These are phyloP conservation scores for Saccharum hybrid DNA, from an alignment of 202 grass and related monocot genomes.

Conservation along the genomic window DNA sequence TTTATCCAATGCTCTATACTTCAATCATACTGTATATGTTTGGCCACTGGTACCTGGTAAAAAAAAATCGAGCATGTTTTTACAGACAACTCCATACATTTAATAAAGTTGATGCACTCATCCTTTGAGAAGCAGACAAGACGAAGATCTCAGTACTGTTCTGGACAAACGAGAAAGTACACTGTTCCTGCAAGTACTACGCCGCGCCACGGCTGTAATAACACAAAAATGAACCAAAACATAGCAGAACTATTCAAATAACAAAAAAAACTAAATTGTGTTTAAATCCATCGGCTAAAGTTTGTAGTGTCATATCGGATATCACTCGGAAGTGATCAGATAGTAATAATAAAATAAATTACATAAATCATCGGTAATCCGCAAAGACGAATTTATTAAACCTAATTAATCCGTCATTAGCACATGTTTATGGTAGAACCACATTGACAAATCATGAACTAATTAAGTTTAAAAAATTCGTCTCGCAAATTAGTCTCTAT, in stretches of 20 bases:
- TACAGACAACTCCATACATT: neutral
- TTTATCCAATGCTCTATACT: neutral
- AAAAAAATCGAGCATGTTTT: neutral
- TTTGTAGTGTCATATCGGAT: too few relatives aligned
- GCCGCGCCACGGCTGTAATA: neutral
- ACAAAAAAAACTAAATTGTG: neutral
- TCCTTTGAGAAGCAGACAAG: constrained; percentile 4
- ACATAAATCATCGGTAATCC: too few relatives aligned
- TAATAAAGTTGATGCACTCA: neutral
- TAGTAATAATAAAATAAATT: too few relatives aligned
- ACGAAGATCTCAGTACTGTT: constrained; percentile 7
- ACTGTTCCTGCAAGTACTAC: constrained; percentile 1
- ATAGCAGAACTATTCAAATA: neutral
- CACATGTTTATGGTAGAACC: too few relatives aligned
- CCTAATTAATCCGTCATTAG: too few relatives aligned
- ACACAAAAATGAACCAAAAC: neutral
- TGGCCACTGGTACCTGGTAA: neutral
- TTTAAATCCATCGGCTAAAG: too few relatives aligned
- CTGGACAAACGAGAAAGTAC: constrained; percentile 27
- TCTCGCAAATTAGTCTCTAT: too few relatives aligned
- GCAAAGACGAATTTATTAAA: too few relatives aligned
- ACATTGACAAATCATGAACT: too few relatives aligned
- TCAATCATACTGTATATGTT: neutral
- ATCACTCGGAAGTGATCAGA: too few relatives aligned
- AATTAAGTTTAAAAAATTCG: too few relatives aligned